phyloP scores from a whole-genome alignment of 176 grass and related monocot species.

The Eragrostis curvula region DNA sequence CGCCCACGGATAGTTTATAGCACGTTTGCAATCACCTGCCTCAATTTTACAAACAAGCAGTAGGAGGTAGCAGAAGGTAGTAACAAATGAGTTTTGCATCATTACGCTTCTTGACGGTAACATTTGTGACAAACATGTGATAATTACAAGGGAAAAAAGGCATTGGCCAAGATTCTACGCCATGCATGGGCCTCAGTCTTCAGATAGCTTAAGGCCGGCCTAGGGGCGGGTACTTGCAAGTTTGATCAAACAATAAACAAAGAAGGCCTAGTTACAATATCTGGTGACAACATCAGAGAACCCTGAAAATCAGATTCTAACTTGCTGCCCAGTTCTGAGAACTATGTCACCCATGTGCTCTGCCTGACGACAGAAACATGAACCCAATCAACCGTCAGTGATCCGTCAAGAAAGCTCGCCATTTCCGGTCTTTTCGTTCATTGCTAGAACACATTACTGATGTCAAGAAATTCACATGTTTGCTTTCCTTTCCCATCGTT shows the following conservation, averaged over 20 bases:
- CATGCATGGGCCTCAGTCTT: neutral
- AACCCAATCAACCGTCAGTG: neutral
- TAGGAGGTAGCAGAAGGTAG: neutral
- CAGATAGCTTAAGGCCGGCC: neutral
- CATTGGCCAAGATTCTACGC: neutral
- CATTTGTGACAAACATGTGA: conserved; percentile 4
- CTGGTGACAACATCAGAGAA: neutral
- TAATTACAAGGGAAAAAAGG: neutral
- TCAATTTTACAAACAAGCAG: neutral
- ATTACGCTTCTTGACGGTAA: neutral
- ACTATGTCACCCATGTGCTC: neutral
- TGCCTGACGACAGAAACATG: neutral
- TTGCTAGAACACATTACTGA: neutral
- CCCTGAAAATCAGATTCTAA: conserved; percentile 22
- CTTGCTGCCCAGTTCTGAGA: conserved; percentile 1
- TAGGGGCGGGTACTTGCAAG: neutral
- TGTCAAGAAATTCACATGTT: conserved; percentile 50
- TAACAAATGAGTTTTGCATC: neutral
- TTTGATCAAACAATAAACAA: conserved; percentile 17
- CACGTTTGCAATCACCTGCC: neutral
- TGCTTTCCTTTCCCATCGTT: conserved; percentile 63
- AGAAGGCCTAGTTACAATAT: conserved; percentile 11
- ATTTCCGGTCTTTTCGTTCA: neutral
- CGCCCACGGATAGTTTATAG: neutral
- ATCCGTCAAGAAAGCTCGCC: neutral